Evolutionary conservation across 805 yeast species (phyloP), one percentile per base, ranked within the genome.

Genomic region (Yamadazyma paraphyllophila): DNA sequence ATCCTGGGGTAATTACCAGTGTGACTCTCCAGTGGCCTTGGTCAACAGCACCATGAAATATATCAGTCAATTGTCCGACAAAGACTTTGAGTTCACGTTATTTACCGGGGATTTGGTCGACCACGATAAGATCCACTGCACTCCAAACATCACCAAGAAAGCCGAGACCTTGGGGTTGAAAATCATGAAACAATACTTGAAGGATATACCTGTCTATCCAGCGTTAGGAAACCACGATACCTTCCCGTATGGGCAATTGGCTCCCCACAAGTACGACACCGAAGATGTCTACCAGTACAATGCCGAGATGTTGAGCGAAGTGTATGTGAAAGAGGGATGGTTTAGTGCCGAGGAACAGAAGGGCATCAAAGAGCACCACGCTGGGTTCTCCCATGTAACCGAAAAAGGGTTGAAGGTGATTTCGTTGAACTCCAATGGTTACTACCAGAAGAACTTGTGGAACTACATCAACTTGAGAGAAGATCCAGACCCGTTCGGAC

Each of bases 51-150:
- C 86, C 9, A 63, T 83, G 58, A 67, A 67, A 40, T 46, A 53
- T 34, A 47, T 57, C 30, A 26, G 43, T 7, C 46, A 52, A 7
- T 48, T 53, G 34, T 41, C 50, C 17, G 53, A 53, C 17, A 66
- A 68, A 41, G 54, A 67, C 7, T 83, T 76, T 54, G 83, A 81
- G 43, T 83, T 83, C 57, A 74, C 84, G 2, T 62, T 84, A 32
- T 84, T 84, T 69, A 84, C 89, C 4, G 90, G 90, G 46, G 91
- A 84, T 57, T 69, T 83, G 58, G 84, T 83, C 44, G 89, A 84
- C 59, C 91, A 84, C 57, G 82, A 78, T 53, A 80, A 76, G 46
- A 56, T 67, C 10, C 69, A 72, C 39, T 71, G 75, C 55, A 75
- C 76, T 39, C 69, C 77, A 37, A 86, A 82, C 35, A 77, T 80